These are phyloP conservation scores for Carex pumila DNA, from an alignment of 176 grass and related monocot genomes.

Conservation along the genomic window DNA sequence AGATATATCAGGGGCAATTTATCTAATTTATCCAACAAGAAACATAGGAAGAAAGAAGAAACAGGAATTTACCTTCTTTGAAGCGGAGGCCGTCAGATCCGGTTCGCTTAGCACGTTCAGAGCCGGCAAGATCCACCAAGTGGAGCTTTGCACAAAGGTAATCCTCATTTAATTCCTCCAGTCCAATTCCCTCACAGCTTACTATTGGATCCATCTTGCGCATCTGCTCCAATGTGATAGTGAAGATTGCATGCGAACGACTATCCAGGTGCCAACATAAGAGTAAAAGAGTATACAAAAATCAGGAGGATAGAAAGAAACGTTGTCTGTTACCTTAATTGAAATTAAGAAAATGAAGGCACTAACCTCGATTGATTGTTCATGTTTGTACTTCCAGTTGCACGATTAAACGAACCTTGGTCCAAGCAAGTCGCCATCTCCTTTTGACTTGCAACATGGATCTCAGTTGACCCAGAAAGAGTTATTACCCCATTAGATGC, in stretches of 20 bases:
- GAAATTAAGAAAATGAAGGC: not conserved
- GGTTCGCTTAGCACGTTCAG: conserved; percentile 89
- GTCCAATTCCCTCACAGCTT: conserved; percentile 53
- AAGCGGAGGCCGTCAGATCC: conserved; percentile 94
- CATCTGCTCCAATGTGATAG: conserved; percentile 99
- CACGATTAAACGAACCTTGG: conserved; percentile 72
- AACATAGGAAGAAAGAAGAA: not conserved
- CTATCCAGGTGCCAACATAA: conserved; percentile 33
- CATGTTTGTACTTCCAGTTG: conserved; percentile 97
- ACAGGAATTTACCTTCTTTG: conserved; percentile 70
- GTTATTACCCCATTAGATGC: conserved; percentile 94
- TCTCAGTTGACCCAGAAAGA: conserved; percentile 78
- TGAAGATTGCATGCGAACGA: conserved; percentile 99
- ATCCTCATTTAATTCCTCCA: conserved; percentile 82
- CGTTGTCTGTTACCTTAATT: not conserved
- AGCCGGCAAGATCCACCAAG: conserved; percentile 94
- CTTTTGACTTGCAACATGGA: conserved; percentile 75
- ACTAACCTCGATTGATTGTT: conserved; percentile 96
- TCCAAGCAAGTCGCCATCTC: conserved; percentile 87
- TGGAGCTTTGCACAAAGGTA: conserved; percentile 96
- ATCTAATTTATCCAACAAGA: not conserved
- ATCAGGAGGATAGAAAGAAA: not conserved
- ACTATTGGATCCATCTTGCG: conserved; percentile 67
- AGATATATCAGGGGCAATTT: not conserved
- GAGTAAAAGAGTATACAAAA: not conserved